phyloP scores from a whole-genome alignment of 2,329 filamentous ascomycete species.

The Fusarium sp. region DNA sequence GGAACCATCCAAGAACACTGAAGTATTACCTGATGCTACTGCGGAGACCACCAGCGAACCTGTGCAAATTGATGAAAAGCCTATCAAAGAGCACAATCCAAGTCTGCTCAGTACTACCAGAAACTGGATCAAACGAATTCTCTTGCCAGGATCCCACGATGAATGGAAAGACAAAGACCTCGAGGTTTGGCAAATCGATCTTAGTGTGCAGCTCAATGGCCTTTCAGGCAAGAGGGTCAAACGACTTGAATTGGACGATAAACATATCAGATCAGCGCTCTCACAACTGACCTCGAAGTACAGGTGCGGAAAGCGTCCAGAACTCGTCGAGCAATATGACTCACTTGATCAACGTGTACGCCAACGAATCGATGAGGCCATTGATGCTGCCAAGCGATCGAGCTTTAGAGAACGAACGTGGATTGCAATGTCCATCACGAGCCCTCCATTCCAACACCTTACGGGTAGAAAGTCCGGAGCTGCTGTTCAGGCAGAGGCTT shows the following conservation, averaged over 20 bases:
- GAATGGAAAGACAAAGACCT: not conserved
- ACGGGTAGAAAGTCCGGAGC: not conserved
- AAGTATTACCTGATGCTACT: not conserved
- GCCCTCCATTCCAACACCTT: not conserved
- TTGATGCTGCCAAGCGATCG: not conserved
- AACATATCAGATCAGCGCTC: rapidly evolving
- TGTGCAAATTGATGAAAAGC: rapidly evolving
- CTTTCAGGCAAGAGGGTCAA: rapidly evolving
- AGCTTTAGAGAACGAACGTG: not conserved
- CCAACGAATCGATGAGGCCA: rapidly evolving
- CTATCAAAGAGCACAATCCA: no score
- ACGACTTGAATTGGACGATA: not conserved
- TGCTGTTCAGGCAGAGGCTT: not conserved
- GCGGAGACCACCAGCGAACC: not conserved
- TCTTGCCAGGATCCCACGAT: not conserved
- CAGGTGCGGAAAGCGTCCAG: not conserved
- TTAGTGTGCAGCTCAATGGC: not conserved
- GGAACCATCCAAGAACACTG: not conserved
- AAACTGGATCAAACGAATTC: not conserved
- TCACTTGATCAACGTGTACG: not conserved
- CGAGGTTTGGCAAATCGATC: not conserved
- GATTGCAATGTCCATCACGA: not conserved
- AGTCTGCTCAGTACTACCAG: not conserved
- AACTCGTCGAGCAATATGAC: not conserved
- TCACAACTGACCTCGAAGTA: rapidly evolving